Percentiles rank a stretch among this genome's conserved stretches.
Evolutionary conservation across 495 filamentous ascomycete species (phyloP).

Genomic region (Tuber melanosporum): DNA sequence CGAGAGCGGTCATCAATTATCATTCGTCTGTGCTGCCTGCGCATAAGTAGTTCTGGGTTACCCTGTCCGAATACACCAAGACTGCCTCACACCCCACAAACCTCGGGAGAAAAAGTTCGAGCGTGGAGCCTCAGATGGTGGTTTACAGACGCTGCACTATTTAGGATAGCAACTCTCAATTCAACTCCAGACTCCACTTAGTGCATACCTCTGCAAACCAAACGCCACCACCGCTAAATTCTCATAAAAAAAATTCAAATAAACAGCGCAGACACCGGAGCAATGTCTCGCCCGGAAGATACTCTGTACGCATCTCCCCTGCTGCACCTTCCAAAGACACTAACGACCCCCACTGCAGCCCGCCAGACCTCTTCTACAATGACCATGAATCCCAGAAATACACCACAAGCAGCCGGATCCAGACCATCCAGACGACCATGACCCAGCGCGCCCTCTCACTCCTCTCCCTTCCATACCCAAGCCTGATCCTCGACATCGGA

Average conservation of each 20-base stretch:
- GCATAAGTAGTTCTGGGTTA: background rate
- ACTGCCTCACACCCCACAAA: background rate
- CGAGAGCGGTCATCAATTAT: background rate
- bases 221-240: background rate
- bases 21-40: background rate
- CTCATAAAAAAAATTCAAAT: background rate
- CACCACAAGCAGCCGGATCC: constrained; percentile 93
- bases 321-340: background rate
- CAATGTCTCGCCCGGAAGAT: constrained; percentile 95
- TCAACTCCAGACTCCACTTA: background rate
- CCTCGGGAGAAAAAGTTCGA: background rate
- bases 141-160: too few species aligned
- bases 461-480: constrained; percentile 70
- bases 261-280: constrained; percentile 37
- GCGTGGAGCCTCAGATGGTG: background rate
- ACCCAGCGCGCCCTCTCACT: constrained; percentile 85
- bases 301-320: constrained; percentile 57
- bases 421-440: constrained; percentile 90
- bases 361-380: constrained; percentile 94
- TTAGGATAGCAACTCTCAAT: background rate
- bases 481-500: constrained; percentile 86
- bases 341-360: constrained; percentile 48
- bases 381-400: constrained; percentile 76
- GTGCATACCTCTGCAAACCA: background rate
- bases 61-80: background rate